Base-by-base conservation (phyloP, 345 rosid species). In the Salix brachista region DNA sequence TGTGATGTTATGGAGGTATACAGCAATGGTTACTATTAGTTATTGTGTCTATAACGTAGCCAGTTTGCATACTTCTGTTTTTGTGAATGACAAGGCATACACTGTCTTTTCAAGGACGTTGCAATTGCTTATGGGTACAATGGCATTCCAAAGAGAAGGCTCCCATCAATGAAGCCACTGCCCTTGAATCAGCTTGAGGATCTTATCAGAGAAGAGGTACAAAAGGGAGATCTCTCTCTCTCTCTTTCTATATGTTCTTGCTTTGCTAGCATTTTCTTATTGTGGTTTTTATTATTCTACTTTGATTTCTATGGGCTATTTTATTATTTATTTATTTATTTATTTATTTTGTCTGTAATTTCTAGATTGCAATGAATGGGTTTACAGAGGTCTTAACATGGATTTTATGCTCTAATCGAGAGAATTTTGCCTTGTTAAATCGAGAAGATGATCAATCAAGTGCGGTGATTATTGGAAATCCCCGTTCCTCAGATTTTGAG, bases 1-100 rank as follows among this genome's bases (percentile, higher is more conserved):
- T 92, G 96, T 85, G 98, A 94, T 87, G 91, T 91, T 72, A 90
- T 92, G 97, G 98, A 92, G 97, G 98, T 94, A 87, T 65, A 32
- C 72, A 54, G 61, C 65, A 25, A 50, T 75, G 25, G 19, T 36
- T 41, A 69, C 26, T 52, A 17, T 54, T 25, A 21, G 66, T 74
- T 65, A 32, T 34, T 61, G 52, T 73, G 32, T 65, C 46, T 36
- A 36, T 34, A 42, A 61, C 19, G 60, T 18, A 23, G 41, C 25
- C 30, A 54, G 37, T 61, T 74, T 26, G 68, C 34, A 52, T 61
- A 11, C 50, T 74, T 60, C 23, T n/a, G 16, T 7, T 30, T 32
- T 64, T 70, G 72, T 32, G 65, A 72, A 69, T 80, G 65, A 73
- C 17, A 44, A 39, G 39, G 50, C 8, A 5, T 79, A 14, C 48